phyloP scores from a whole-genome alignment of 306 rosid species.

The Geum urbanum region DNA sequence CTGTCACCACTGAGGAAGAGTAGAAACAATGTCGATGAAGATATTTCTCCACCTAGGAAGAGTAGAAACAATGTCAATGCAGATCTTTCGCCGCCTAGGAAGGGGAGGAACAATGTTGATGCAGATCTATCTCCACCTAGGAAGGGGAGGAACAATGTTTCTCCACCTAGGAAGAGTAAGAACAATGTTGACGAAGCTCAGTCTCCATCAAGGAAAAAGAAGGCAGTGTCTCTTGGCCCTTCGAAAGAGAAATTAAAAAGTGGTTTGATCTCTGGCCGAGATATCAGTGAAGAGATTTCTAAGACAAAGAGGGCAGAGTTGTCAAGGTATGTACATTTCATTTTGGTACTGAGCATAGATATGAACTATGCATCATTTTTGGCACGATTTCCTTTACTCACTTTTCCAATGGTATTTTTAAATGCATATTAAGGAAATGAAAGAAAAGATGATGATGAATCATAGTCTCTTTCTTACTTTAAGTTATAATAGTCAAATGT shows the following conservation, averaged over 20 bases:
- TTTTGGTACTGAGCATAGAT: too few relatives aligned
- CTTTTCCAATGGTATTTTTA: not conserved
- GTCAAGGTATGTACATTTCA: slow-evolving; percentile 51
- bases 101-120: not conserved
- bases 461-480: not conserved
- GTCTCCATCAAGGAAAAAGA: slow-evolving; percentile 68
- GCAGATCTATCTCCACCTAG: slow-evolving; percentile 25
- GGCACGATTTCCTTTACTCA: not conserved
- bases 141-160: slow-evolving; percentile 10
- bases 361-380: not conserved
- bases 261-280: slow-evolving; percentile 73
- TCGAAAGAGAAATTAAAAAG: slow-evolving; percentile 42
- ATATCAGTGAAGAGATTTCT: slow-evolving; percentile 67
- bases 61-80: slow-evolving; percentile 29
- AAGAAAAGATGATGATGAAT: not conserved
- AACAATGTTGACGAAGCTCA: slow-evolving; percentile 28
- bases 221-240: slow-evolving; percentile 36
- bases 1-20: slow-evolving; percentile 19
- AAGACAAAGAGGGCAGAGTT: slow-evolving; percentile 58
- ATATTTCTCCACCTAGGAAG: slow-evolving; percentile 22
- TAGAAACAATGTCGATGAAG: slow-evolving; percentile 13
- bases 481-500: not conserved
- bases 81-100: slow-evolving; percentile 46
- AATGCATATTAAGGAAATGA: not conserved
- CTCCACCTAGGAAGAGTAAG: slow-evolving; percentile 52